A percentile compares a stretch with the other conserved stretches of the same genome.
These are phyloP conservation scores for Solanum chiquidenum DNA, from an alignment of 257 asterid genomes.

Conservation along the genomic window DNA sequence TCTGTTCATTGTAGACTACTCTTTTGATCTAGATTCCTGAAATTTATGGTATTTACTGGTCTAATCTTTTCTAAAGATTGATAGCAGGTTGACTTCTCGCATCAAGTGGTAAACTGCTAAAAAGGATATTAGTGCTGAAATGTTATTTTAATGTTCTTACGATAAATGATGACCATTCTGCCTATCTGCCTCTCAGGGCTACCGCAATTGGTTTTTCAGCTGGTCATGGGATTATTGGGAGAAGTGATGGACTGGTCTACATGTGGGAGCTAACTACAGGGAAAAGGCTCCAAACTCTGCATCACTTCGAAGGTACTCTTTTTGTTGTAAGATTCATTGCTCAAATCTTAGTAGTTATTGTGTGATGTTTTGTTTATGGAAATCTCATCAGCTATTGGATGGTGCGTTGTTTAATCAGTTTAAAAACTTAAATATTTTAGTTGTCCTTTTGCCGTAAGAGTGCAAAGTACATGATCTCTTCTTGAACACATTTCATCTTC, in stretches of 20 bases:
- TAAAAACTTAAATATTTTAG: too few species aligned
- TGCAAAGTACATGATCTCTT: too few species aligned
- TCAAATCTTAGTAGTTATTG: not conserved
- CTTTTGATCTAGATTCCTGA: not conserved
- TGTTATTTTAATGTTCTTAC: not conserved
- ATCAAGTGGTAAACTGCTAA: not conserved
- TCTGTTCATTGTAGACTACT: not conserved
- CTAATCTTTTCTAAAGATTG: not conserved
- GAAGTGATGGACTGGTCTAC: constrained; percentile 63
- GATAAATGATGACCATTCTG: not conserved
- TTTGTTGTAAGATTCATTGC: not conserved
- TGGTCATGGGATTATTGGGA: constrained; percentile 82
- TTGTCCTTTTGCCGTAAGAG: too few species aligned
- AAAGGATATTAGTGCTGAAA: not conserved
- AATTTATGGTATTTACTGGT: not conserved
- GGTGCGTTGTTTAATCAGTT: too few species aligned
- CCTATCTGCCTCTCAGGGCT: constrained; percentile 32
- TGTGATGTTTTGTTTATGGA: not conserved
- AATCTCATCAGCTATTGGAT: not conserved
- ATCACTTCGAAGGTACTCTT: constrained; percentile 53
- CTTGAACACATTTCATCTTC: too few species aligned
- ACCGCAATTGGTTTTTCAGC: constrained; percentile 43
- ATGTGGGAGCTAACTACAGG: constrained; percentile 85
- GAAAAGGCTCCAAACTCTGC: constrained; percentile 45
- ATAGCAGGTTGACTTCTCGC: not conserved